phyloP scores from a whole-genome alignment of 192 early-diverging fungal genomes.

The Coemansia nantahalensis region DNA sequence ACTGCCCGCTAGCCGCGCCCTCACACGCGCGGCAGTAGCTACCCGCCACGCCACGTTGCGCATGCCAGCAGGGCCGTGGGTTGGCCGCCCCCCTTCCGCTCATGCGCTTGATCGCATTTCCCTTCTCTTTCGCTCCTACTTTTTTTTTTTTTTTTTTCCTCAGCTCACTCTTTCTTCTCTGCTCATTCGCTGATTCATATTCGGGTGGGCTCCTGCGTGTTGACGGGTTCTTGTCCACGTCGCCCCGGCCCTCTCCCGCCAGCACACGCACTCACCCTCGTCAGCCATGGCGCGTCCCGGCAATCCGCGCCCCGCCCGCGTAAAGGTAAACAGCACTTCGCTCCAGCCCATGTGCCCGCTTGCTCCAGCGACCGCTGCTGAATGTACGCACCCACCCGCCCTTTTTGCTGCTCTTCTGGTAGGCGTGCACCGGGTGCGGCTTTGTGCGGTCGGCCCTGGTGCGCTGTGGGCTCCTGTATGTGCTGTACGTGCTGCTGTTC shows the following conservation, averaged over 20 bases:
- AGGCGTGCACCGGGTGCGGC: conserved; percentile 9
- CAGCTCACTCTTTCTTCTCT: too few species aligned
- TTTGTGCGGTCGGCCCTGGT: conserved; percentile 19
- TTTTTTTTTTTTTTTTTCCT: too few species aligned
- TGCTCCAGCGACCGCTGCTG: background rate
- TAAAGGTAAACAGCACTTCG: conserved; percentile 8
- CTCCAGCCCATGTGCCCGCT: background rate
- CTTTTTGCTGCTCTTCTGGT: background rate
- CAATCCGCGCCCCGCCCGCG: background rate
- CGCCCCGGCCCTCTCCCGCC: too few species aligned
- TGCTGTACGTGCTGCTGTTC: conserved; percentile 28
- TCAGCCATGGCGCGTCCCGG: background rate
- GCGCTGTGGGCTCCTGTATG: conserved; percentile 25
- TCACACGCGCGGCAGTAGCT: background rate
- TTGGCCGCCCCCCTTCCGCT: too few species aligned
- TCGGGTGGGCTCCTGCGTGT: too few species aligned
- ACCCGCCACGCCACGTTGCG: background rate
- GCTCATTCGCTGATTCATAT: too few species aligned
- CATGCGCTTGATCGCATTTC: too few species aligned
- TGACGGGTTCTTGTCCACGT: too few species aligned
- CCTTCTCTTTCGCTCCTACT: too few species aligned
- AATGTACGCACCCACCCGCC: too few species aligned
- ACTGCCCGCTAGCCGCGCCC: background rate
- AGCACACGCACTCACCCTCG: too few species aligned
- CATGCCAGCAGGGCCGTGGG: too few species aligned